Base-by-base conservation (phyloP, 208 protist species). In the Herpetomonas samuelpessoai region DNA sequence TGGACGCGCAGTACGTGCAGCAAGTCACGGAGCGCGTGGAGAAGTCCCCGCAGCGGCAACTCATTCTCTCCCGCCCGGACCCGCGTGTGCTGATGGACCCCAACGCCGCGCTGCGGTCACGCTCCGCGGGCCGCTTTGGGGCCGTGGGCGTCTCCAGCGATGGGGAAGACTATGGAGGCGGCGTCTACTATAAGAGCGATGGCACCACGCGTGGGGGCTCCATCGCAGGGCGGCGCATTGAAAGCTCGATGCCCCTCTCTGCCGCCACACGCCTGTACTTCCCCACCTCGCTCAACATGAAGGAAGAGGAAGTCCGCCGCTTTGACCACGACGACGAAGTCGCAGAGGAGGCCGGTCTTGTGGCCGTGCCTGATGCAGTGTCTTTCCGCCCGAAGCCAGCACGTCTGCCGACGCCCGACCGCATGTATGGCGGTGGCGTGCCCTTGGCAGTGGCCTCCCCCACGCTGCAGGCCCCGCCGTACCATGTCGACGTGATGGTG, bases 171-270 rank as follows among this genome's bases (percentile, higher is more conserved):
- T 45, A 58, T 53, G 39, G 52, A 22, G 70, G 64, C 9, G 79
- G 79, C 30, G 71, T 83, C 16, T 85, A 91, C 70, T 85, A 82
- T 66, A 73, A 76, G 48, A 80, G 77, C 27, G 74, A 85, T 59
- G 76, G 76, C 25, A 76, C 62, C 22, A 53, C 57, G 35, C 60
- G 50, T 31, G 59, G 56, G 35, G 63, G 31, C 44, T 71, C 62
- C 38, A 57, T 54, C 54, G 71, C 59, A 28, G 22, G 26, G n/a
- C 67, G 62, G 26, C 51, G 49, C n/a, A 48, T 57, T 44, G 62
- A 57, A 45, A 49, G 47, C 9, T 70, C 66, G 41, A 30, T 74
- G 48, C 65, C 74, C 10, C 69, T 81, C 10, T 59, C 45, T 1
- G 52, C 48, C n/a, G 79, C 71, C 4, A 64, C 73, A 6, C 64